Percentiles rank a stretch among this genome's conserved stretches.
Evolutionary conservation across 768 basidiomycete species (phyloP).

Genomic region (Kwoniella sp.): DNA sequence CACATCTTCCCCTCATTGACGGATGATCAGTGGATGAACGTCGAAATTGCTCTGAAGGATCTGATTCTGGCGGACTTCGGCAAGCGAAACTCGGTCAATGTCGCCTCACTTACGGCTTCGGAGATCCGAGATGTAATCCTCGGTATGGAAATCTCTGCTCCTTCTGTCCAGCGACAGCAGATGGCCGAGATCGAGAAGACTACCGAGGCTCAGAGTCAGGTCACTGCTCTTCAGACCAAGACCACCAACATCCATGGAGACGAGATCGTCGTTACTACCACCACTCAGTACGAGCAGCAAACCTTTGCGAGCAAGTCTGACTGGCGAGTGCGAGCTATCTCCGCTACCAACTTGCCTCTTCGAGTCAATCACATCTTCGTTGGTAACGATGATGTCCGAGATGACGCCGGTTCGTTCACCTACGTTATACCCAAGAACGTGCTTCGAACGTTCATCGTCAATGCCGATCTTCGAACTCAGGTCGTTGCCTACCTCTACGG

Average conservation of each 20-base stretch:
- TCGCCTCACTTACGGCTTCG: constrained; percentile 91
- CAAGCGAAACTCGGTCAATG: constrained; percentile 98
- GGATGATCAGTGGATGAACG: constrained; percentile 20
- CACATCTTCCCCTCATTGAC: constrained; percentile 64
- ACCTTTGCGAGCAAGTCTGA: constrained; percentile 99
- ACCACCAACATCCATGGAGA: constrained; percentile 98
- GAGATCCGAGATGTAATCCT: constrained; percentile 98
- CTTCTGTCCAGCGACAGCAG: constrained; percentile 81
- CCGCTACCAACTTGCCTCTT: constrained; percentile 91
- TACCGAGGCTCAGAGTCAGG: constrained; percentile 87
- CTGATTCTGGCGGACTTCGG: constrained; percentile 93
- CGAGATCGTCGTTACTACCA: constrained; percentile 91
- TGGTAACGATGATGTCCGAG: constrained; percentile 98
- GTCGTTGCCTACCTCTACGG: constrained; percentile 94
- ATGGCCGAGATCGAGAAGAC: constrained; percentile 99
- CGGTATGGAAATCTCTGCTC: constrained; percentile 82
- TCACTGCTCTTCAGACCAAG: constrained; percentile 95
- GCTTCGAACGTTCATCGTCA: constrained; percentile 86
- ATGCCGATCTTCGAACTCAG: constrained; percentile 92
- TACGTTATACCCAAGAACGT: constrained; percentile 98
- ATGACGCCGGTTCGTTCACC: constrained; percentile 91
- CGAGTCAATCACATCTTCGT: constrained; percentile 98
- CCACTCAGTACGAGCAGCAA: constrained; percentile 96
- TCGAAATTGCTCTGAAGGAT: constrained; percentile 98
- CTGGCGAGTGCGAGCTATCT: constrained; percentile 98